Conservation (phyloP, 2,329 filamentous ascomycete species). For the Sporothrix inflata region DNA sequence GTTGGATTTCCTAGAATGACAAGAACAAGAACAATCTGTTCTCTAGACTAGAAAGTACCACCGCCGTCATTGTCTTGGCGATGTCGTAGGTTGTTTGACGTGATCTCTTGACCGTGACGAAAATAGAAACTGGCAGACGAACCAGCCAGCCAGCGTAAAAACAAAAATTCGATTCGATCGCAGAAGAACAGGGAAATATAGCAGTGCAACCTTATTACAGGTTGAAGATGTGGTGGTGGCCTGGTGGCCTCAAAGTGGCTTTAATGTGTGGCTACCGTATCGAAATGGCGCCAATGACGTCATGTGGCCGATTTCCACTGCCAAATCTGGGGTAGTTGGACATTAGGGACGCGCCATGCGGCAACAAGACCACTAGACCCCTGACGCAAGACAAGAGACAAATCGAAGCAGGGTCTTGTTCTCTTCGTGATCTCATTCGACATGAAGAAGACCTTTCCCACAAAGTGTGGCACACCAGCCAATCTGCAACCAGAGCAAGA, state of each 20-base stretch:
- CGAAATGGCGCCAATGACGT: neutral
- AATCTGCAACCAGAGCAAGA: neutral
- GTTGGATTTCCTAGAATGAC: neutral
- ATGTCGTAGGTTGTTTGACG: neutral
- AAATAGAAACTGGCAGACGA: neutral
- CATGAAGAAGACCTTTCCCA: neutral
- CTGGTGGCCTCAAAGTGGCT: neutral
- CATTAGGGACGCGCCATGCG: neutral
- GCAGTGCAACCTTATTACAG: conserved; percentile 11
- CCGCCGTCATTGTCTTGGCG: neutral
- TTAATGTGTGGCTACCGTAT: neutral
- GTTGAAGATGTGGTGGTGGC: neutral
- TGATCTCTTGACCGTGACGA: neutral
- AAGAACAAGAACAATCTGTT: neutral
- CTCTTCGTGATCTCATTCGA: conserved; percentile 2
- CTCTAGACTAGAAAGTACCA: neutral
- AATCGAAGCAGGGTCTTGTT: neutral
- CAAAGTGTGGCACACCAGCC: neutral
- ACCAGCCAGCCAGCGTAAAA: neutral
- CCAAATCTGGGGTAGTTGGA: neutral
- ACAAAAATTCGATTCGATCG: neutral
- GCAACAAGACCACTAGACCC: neutral
- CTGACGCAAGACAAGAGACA: conserved; percentile 8
- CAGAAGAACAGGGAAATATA: conserved; percentile 3
- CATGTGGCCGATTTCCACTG: neutral